A percentile compares a stretch with the other conserved stretches of the same genome.
phyloP scores from a whole-genome alignment of 805 yeast species.

The Trichomonascus vanleenenianus region DNA sequence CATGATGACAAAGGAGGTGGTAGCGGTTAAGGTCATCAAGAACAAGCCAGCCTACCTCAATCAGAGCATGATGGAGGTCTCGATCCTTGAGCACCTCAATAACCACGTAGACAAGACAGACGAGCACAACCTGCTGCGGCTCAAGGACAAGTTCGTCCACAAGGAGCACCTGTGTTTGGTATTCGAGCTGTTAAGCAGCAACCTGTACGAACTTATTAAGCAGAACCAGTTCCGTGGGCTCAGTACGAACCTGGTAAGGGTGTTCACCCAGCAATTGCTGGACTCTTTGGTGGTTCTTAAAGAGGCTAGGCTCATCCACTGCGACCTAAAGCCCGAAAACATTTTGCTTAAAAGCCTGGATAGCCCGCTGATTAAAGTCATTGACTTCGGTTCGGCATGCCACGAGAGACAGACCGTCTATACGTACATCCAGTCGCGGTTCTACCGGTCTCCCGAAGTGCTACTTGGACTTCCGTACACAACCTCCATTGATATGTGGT shows the following conservation, averaged over 20 bases:
- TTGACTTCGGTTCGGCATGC: slow-evolving; percentile 95
- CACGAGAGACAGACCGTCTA: slow-evolving; percentile 83
- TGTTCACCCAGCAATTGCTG: slow-evolving; percentile 70
- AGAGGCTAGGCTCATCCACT: slow-evolving; percentile 79
- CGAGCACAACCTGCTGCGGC: slow-evolving; percentile 64
- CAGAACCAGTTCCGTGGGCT: slow-evolving; percentile 93
- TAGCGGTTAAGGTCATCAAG: slow-evolving; percentile 92
- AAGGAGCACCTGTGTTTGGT: slow-evolving; percentile 84
- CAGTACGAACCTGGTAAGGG: slow-evolving; percentile 67
- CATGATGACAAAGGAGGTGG: slow-evolving; percentile 69
- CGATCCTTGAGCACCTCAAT: slow-evolving; percentile 74
- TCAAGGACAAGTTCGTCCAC: slow-evolving; percentile 85
- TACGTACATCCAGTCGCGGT: slow-evolving; percentile 87
- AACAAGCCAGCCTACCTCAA: slow-evolving; percentile 85
- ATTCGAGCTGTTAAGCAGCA: slow-evolving; percentile 81
- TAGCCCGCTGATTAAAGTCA: slow-evolving; percentile 79
- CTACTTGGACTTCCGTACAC: slow-evolving; percentile 87
- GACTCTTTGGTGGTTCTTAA: slow-evolving; percentile 77
- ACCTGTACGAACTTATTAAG: slow-evolving; percentile 80
- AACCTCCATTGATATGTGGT: slow-evolving; percentile 95
- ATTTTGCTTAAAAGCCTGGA: slow-evolving; percentile 73
- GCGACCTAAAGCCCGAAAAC: slow-evolving; percentile 96
- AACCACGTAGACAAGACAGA: slow-evolving; percentile 60
- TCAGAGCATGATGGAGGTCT: slow-evolving; percentile 87
- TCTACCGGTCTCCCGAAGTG: slow-evolving; percentile 93